Base-by-base conservation (phyloP, 257 asterid genomes). In the Primulina huaijiensis region DNA sequence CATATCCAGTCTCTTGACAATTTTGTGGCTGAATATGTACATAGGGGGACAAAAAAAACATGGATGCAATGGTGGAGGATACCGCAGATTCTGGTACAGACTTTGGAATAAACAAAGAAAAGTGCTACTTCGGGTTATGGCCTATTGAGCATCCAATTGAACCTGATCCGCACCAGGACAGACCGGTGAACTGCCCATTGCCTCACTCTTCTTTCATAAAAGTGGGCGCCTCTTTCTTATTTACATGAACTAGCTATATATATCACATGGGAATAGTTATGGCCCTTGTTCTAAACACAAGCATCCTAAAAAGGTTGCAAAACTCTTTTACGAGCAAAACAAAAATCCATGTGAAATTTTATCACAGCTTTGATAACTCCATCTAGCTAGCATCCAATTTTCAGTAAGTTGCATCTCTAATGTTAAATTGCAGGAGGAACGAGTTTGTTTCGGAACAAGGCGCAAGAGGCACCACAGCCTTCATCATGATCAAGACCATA, bases 381-480 rank as follows among this genome's bases (percentile, higher is more conserved):
- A 50, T 43, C 5, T 43, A 38, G 4, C 53, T 9, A 43, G 5
- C 53, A 43, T 46, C 56, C 56, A 12, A 4, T 14, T 46, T 46
- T 46, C 14, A 46, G 5, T 16, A 16, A 46, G 20, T 46, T 16
- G 56, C 56, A 5, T 46, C 20, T 46, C 20, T 50, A 1, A 50
- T 17, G 20, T 4, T 50, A 50, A 50, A 17, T 50, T 50, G 57
- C 57, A 50, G 57, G 57, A 50, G 57, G 57, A 50, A 50, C 17
- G 57, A 50, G 57, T 50, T 50, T 2, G 21, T 5, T 50, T 50
- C 0, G 57, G 57, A 50, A 50, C 57, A 5, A 50, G 57, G 57
- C 57, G 57, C 57, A 50, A 50, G 57, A 50, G 57, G 57, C 57
- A 50, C 5, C 57, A 50, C 57, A 6, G 57, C 57, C 55, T 50